These are phyloP conservation scores for Ambrosia hybrid DNA, from an alignment of 140 eudicot species.

Conservation along the genomic window DNA sequence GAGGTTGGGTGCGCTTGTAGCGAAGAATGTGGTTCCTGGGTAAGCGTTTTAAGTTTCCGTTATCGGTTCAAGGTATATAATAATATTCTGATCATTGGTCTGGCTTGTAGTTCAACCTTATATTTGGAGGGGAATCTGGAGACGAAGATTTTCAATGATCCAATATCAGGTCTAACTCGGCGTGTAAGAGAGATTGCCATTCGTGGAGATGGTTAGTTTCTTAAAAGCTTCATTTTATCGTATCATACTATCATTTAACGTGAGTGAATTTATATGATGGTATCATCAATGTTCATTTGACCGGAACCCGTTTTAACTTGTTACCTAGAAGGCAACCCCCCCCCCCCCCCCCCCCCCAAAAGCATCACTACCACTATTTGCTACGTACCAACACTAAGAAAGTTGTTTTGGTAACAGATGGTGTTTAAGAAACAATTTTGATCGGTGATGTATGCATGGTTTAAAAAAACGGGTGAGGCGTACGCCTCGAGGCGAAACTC, in stretches of 20 bases:
- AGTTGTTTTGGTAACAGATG: too few relatives aligned
- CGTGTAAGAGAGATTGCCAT: constrained; percentile 48
- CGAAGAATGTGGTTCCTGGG: constrained; percentile 81
- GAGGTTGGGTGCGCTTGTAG: constrained; percentile 67
- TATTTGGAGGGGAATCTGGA: constrained; percentile 80
- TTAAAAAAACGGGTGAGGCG: too few relatives aligned
- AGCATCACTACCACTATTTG: too few relatives aligned
- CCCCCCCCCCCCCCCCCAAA: too few relatives aligned
- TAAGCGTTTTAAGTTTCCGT: constrained; percentile 14
- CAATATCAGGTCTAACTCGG: constrained; percentile 77
- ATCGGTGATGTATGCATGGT: neutral
- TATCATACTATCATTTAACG: neutral
- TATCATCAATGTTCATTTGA: neutral
- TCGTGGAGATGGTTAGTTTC: constrained; percentile 56
- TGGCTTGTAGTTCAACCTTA: too few relatives aligned
- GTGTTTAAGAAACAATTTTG: neutral
- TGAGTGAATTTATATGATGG: neutral
- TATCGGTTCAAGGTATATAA: too few relatives aligned
- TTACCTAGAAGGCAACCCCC: too few relatives aligned
- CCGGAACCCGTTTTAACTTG: too few relatives aligned
- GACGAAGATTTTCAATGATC: constrained; percentile 81
- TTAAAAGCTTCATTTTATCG: constrained; percentile 4
- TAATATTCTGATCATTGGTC: too few relatives aligned
- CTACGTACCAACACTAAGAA: too few relatives aligned
- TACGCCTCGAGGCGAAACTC: too few relatives aligned